Base-by-base conservation (phyloP, 2,329 filamentous ascomycete species). In the Conoideocrella luteorostrata region DNA sequence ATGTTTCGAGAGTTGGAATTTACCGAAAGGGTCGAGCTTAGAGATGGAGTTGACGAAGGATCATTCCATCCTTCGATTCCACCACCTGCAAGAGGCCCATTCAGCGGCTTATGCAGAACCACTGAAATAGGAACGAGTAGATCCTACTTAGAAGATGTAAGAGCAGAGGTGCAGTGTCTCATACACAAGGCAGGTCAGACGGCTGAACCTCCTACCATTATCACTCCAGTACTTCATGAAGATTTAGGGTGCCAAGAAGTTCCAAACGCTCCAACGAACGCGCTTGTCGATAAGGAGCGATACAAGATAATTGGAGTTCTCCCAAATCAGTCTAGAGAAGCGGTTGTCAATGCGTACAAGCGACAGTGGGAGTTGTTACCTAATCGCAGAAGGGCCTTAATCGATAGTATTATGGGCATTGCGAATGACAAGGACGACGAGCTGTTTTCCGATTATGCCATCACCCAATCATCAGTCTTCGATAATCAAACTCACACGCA, bases 1-100 rank as follows among this genome's bases (percentile, higher is more conserved):
- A 64, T 80, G 11, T 74, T 79, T 50, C 60, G 59, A 12, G 65
- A 65, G 11, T 60, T 80, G 4, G 74, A 71, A 10, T 79, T 78
- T 36, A 50, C 58, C 3, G 71, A 75, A 51, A 56, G 61, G 3
- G 43, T 57, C 2, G 52, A 67, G 5, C 57, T 65, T 2, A 59
- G 59, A 7, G 63, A 67, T 13, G 67, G 59, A 2, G 63, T 73
- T 3, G 61, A 66, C 36, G 57, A 70, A 53, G 58, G 64, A 3
- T 59, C 48, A 39, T 66, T 64, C 50, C 61, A 56, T 12, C 67
- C 63, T 17, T 64, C 56, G 15, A 50, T 50, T 2, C 60, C 63
- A 36, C 55, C 54, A 50, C 69, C 54, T 22, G 54, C 58, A 39
- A 50, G 49, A 7, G 61, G 61, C 3, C 61, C 62, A 35, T 56